Conservation (phyloP, 306 rosid species). For the Castanea mollissima region DNA sequence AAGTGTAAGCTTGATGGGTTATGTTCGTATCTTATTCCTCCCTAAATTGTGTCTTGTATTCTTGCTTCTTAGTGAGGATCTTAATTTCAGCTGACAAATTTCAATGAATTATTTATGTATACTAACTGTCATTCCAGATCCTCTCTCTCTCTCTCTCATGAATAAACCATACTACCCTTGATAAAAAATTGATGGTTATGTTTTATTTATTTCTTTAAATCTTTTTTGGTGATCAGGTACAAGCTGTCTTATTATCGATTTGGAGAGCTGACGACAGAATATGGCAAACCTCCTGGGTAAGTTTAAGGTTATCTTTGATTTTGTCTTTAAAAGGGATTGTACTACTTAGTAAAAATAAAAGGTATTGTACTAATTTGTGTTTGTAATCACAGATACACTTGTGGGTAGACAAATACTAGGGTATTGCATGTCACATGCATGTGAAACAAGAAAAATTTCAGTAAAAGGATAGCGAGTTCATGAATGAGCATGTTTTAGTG, state of each 20-base stretch:
- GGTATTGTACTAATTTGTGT: neutral
- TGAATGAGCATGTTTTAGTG: neutral
- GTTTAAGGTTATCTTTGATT: slow-evolving; percentile 22
- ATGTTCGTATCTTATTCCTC: neutral
- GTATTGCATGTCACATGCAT: neutral
- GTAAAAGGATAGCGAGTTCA: neutral
- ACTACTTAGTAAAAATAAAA: neutral
- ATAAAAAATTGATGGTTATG: slow-evolving; percentile 2
- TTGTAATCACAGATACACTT: neutral
- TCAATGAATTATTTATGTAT: no score
- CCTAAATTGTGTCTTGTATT: neutral
- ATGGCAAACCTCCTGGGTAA: slow-evolving; percentile 98
- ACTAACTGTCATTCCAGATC: neutral
- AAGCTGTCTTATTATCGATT: slow-evolving; percentile 92
- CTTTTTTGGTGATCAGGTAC: slow-evolving; percentile 59
- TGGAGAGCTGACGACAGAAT: slow-evolving; percentile 95
- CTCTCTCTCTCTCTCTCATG: neutral
- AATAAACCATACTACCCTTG: neutral
- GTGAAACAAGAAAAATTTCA: neutral
- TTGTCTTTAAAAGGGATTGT: neutral
- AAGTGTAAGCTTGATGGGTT: neutral
- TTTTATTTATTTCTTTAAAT: neutral
- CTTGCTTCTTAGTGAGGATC: neutral
- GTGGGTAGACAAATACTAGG: neutral
- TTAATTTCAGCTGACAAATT: no score